Evolutionary conservation across 1,284 basidiomycete species (phyloP).

Genomic region (Caloboletus firmus): DNA sequence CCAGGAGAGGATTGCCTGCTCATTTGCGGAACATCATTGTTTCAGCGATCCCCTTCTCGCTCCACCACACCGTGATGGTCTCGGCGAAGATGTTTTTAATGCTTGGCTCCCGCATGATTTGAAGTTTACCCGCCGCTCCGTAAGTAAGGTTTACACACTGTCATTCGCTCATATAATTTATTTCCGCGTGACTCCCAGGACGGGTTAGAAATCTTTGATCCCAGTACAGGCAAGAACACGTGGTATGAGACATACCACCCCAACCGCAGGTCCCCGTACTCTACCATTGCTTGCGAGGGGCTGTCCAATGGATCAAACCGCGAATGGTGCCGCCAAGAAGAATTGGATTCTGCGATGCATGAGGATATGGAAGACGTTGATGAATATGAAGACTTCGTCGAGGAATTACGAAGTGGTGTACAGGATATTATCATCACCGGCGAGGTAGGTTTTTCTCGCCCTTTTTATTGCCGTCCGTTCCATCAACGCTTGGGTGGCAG

Average conservation of each 20-base stretch:
- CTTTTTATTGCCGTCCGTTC: neutral
- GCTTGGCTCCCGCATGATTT: conserved; percentile 45
- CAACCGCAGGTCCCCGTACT: conserved; percentile 36
- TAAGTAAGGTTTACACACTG: conserved; percentile 24
- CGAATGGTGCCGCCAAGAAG: conserved; percentile 30
- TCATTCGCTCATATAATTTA: conserved; percentile 8
- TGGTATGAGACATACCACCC: conserved; percentile 47
- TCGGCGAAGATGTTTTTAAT: conserved; percentile 44
- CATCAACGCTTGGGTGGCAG: conserved; percentile 23
- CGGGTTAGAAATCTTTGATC: conserved; percentile 42
- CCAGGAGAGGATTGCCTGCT: conserved; percentile 41
- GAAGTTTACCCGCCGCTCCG: conserved; percentile 35
- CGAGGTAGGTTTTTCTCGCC: conserved; percentile 34
- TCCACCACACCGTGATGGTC: conserved; percentile 34
- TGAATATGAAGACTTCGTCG: conserved; percentile 39
- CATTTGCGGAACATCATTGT: conserved; percentile 49
- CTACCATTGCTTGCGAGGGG: conserved; percentile 33
- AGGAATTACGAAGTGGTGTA: conserved; percentile 40
- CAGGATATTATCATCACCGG: conserved; percentile 52
- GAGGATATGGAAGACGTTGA: conserved; percentile 33
- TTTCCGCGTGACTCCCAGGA: conserved; percentile 34
- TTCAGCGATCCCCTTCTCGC: conserved; percentile 37
- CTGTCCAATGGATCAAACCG: conserved; percentile 22
- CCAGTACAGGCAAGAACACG: conserved; percentile 35
- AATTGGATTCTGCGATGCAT: conserved; percentile 16